These are phyloP conservation scores for Dalbergia cochinchinensis DNA, from an alignment of 306 rosid genomes.

Conservation along the genomic window DNA sequence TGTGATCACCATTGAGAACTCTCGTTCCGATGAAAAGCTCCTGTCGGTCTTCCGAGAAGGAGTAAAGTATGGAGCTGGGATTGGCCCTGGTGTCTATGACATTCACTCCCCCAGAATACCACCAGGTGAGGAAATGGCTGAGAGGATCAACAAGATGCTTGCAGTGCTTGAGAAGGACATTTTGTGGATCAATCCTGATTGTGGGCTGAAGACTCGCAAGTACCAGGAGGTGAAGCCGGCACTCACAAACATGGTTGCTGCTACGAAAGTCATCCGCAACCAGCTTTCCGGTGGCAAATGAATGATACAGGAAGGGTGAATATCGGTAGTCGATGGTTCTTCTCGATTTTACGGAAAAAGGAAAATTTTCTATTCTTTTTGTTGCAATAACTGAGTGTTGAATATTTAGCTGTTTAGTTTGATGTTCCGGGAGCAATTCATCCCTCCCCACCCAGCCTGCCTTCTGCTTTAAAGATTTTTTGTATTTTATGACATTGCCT, in stretches of 20 bases:
- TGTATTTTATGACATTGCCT: slow-evolving; percentile 45
- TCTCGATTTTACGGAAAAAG: not conserved
- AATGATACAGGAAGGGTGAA: slow-evolving; percentile 41
- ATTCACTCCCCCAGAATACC: slow-evolving; percentile 93
- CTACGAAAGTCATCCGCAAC: slow-evolving; percentile 77
- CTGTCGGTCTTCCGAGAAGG: slow-evolving; percentile 89
- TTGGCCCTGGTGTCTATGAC: slow-evolving; percentile 90
- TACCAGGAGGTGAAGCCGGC: slow-evolving; percentile 85
- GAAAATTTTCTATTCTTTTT: slow-evolving; percentile 30
- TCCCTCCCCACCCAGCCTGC: not conserved
- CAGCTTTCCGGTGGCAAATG: slow-evolving; percentile 75
- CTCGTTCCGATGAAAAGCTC: slow-evolving; percentile 93
- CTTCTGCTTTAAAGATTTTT: not conserved
- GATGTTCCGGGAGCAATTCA: slow-evolving; percentile 22
- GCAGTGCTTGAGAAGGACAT: slow-evolving; percentile 84
- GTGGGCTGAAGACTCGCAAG: slow-evolving; percentile 92
- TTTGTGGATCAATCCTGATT: slow-evolving; percentile 90
- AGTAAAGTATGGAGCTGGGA: slow-evolving; percentile 92
- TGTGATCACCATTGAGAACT: slow-evolving; percentile 93
- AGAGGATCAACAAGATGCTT: slow-evolving; percentile 86
- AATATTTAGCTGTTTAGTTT: slow-evolving; percentile 48
- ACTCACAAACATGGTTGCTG: slow-evolving; percentile 76
- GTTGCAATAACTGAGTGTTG: slow-evolving; percentile 61
- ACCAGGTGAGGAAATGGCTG: slow-evolving; percentile 87
- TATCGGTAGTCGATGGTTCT: slow-evolving; percentile 24